Percentiles rank a stretch among this genome's conserved stretches.
Conservation (phyloP, 306 rosid genomes). For the Psophocarpus tetragonolobus region DNA sequence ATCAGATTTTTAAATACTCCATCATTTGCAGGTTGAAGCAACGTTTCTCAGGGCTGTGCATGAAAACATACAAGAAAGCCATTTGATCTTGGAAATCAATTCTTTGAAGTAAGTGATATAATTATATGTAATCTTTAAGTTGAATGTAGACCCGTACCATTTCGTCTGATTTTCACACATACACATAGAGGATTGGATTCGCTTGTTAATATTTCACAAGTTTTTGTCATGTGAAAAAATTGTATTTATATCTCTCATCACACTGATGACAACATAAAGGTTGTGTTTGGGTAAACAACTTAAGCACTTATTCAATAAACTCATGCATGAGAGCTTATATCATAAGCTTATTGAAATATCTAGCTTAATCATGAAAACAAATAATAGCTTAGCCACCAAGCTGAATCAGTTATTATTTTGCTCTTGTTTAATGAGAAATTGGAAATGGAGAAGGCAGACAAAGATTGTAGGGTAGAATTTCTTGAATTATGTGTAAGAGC, state of each 20-base stretch:
- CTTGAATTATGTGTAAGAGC: background rate
- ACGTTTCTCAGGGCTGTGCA: constrained; percentile 90
- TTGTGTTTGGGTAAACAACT: background rate
- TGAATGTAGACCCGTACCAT: background rate
- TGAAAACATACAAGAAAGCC: constrained; percentile 75
- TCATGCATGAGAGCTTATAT: background rate
- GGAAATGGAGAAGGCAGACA: background rate
- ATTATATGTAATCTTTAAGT: constrained; percentile 17
- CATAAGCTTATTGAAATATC: background rate
- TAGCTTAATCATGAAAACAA: background rate
- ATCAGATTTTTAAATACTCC: constrained; percentile 10
- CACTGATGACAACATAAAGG: background rate
- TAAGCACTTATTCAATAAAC: background rate
- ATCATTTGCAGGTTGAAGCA: constrained; percentile 81
- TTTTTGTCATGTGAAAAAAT: background rate
- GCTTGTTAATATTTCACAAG: background rate
- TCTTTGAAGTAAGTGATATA: constrained; percentile 69
- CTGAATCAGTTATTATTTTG: background rate
- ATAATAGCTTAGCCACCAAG: background rate
- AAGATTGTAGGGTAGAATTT: background rate
- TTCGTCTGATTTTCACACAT: background rate
- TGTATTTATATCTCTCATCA: background rate
- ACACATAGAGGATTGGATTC: background rate
- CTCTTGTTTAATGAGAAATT: background rate
- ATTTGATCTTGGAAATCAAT: constrained; percentile 82